Percentiles rank a stretch among this genome's conserved stretches.
phyloP scores from a whole-genome alignment of 106 monocot species.

The Phalaenopsis aphrodite region DNA sequence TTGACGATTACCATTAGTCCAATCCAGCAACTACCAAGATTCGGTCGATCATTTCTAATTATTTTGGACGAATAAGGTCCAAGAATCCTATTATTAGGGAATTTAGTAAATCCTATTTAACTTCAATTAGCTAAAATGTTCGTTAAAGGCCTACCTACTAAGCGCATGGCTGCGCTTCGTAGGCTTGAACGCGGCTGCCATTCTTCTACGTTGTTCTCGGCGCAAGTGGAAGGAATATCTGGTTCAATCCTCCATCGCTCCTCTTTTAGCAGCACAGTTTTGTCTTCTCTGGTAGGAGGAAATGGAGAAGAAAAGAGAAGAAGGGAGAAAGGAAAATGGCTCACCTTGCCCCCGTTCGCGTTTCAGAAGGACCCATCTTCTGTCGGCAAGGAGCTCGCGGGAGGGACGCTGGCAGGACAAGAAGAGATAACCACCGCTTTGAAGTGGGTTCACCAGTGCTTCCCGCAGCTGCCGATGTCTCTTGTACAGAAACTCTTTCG shows the following conservation, averaged over 20 bases:
- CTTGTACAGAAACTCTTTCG: constrained; percentile 93
- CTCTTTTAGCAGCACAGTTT: neutral
- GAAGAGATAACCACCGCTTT: constrained; percentile 32
- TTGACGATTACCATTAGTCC: no score
- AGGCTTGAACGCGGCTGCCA: constrained; percentile 3
- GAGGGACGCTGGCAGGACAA: neutral
- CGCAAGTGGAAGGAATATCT: neutral
- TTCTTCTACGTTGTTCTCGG: neutral
- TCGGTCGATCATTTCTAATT: no score
- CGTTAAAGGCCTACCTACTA: no score
- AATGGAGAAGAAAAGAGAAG: neutral
- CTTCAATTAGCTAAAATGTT: no score
- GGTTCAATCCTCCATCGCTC: neutral
- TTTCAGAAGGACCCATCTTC: constrained; percentile 27
- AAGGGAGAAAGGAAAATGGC: constrained; percentile 29
- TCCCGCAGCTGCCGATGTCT: constrained; percentile 54
- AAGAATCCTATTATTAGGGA: no score
- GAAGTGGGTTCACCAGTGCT: constrained; percentile 85
- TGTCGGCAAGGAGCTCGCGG: constrained; percentile 19
- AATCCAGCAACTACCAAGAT: no score
- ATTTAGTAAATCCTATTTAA: no score
- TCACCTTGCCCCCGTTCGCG: constrained; percentile 52
- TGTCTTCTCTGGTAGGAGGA: neutral
- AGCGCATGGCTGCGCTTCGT: neutral
- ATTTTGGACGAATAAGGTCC: no score